These are phyloP conservation scores for Geranium incanum DNA, from an alignment of 441 rosid species.

Conservation along the genomic window DNA sequence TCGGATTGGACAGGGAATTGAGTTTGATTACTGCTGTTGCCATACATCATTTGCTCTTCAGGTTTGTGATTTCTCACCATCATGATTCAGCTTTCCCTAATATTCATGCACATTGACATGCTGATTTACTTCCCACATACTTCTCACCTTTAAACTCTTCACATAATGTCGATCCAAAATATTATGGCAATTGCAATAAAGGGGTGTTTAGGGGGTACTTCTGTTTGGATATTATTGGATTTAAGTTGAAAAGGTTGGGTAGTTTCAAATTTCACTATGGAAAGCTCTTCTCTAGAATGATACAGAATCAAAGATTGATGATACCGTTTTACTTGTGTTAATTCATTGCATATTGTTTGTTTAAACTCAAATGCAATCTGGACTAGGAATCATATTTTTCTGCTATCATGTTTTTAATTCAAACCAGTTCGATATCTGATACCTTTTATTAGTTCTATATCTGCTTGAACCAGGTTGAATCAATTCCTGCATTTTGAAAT, in stretches of 20 bases:
- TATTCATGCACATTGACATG: no score
- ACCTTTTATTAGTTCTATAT: background rate
- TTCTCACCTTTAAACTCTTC: background rate
- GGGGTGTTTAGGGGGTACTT: background rate
- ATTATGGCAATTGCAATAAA: background rate
- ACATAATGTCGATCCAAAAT: slow-evolving; percentile 1
- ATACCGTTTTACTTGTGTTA: background rate
- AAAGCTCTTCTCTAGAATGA: background rate
- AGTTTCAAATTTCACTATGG: background rate
- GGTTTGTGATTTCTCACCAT: slow-evolving; percentile 37
- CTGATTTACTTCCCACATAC: no score
- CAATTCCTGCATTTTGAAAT: background rate
- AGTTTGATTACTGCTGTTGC: slow-evolving; percentile 97
- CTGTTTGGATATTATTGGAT: background rate
- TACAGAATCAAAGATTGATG: background rate
- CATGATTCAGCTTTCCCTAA: no score
- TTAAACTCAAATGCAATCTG: background rate
- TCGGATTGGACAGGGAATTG: slow-evolving; percentile 95
- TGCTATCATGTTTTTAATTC: background rate
- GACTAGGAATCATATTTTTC: background rate
- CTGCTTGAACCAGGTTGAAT: background rate
- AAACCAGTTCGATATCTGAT: background rate
- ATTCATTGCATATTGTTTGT: background rate
- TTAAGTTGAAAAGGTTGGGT: background rate
- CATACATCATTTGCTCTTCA: slow-evolving; percentile 91